Conservation (phyloP, 1,284 basidiomycete genomes). For the Marasmius sp. region DNA sequence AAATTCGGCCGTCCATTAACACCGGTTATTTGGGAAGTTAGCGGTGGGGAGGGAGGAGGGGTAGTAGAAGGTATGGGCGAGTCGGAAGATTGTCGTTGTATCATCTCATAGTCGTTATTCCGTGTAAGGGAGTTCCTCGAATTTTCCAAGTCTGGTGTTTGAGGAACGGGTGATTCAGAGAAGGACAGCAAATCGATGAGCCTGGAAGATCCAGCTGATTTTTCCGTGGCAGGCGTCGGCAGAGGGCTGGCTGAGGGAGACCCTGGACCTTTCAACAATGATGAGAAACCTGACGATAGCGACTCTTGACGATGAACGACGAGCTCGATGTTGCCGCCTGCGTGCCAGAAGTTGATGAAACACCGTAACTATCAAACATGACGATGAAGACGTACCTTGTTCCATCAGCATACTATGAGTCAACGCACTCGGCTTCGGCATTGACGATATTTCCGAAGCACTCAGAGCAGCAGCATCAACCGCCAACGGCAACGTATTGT, state of each 20-base stretch:
- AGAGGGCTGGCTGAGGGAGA: constrained; percentile 7
- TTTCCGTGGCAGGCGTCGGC: constrained; percentile 2
- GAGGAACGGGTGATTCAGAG: neutral
- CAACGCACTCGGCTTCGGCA: constrained; percentile 2
- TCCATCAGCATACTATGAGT: constrained; percentile 13
- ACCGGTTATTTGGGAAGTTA: neutral
- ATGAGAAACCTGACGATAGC: constrained; percentile 1
- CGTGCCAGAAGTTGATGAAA: neutral
- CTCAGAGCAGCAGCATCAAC: constrained; percentile 12
- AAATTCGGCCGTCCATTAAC: neutral
- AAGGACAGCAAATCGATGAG: neutral
- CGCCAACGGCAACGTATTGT: constrained; percentile 2
- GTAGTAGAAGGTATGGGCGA: no score
- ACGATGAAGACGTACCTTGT: constrained; percentile 3
- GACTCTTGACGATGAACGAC: constrained; percentile 6
- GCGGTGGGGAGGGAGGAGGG: neutral
- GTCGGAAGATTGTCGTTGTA: neutral
- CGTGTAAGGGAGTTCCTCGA: neutral
- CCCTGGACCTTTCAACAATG: neutral
- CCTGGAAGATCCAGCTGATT: neutral
- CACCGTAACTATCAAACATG: no score
- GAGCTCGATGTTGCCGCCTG: constrained; percentile 10
- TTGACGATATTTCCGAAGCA: constrained; percentile 11
- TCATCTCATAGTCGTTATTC: neutral
- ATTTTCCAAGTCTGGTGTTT: neutral